These are phyloP conservation scores for Phytopythium delawarense DNA, from an alignment of 352 stramenopile species.

Conservation along the genomic window DNA sequence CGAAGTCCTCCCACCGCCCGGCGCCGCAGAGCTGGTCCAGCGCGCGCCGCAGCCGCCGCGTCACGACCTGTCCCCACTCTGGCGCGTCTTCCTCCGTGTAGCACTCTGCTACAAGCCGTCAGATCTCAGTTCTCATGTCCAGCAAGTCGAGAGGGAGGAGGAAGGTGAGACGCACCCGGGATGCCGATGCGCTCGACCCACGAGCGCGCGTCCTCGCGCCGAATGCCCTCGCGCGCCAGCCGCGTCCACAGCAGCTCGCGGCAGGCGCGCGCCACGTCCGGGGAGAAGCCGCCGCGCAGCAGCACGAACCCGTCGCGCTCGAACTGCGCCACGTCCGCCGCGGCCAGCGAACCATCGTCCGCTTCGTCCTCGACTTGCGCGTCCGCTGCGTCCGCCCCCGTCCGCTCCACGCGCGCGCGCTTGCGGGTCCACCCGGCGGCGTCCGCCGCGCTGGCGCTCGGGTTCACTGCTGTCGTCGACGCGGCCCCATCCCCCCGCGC, in stretches of 20 bases:
- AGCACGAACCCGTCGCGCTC: slow-evolving; percentile 69
- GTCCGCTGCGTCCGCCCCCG: not conserved
- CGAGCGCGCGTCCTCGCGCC: slow-evolving; percentile 26
- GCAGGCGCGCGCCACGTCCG: slow-evolving; percentile 32
- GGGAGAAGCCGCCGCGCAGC: slow-evolving; percentile 45
- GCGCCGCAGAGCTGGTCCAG: slow-evolving; percentile 72
- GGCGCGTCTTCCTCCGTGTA: slow-evolving; percentile 34
- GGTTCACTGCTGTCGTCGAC: not conserved
- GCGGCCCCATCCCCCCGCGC: not conserved
- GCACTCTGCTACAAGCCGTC: slow-evolving; percentile 26
- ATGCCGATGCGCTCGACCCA: slow-evolving; percentile 64
- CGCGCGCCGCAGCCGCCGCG: slow-evolving; percentile 35
- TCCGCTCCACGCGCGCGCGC: slow-evolving; percentile 1
- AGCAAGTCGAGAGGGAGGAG: not conserved
- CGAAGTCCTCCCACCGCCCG: slow-evolving; percentile 58
- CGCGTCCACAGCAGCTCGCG: slow-evolving; percentile 45
- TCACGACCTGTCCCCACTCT: slow-evolving; percentile 45
- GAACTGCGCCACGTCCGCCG: slow-evolving; percentile 40
- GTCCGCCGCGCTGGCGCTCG: not conserved
- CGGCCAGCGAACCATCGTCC: slow-evolving; percentile 16
- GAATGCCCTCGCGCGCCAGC: slow-evolving; percentile 31
- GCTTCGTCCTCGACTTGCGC: not conserved
- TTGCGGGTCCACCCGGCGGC: not conserved
- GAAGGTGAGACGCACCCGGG: slow-evolving; percentile 19
- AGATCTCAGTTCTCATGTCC: not conserved